phyloP scores from a whole-genome alignment of 2,329 filamentous ascomycete genomes.

The Neopestalotiopsis rosae region DNA sequence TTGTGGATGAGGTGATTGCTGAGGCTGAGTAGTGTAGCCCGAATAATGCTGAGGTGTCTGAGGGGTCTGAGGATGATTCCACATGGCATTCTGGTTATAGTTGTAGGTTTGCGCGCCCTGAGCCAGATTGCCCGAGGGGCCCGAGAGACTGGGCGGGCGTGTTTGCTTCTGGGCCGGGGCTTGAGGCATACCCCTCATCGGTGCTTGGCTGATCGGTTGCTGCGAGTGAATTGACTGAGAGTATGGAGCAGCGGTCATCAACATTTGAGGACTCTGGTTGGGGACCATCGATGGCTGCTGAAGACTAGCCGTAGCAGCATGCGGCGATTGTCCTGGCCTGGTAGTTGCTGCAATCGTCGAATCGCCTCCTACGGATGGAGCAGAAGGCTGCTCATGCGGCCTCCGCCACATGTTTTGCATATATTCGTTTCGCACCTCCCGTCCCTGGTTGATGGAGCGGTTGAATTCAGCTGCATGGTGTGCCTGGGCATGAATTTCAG shows the following conservation, averaged over 20 bases:
- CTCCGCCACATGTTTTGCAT: conserved; percentile 82
- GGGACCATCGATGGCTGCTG: conserved; percentile 53
- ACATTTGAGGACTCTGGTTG: conserved; percentile 69
- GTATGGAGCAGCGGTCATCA: conserved; percentile 71
- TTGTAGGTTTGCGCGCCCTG: conserved; percentile 63
- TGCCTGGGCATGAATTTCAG: conserved; percentile 85
- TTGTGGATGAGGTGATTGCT: conserved; percentile 55
- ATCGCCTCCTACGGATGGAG: conserved; percentile 48
- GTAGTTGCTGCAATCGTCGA: conserved; percentile 52
- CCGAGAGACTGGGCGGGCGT: conserved; percentile 66
- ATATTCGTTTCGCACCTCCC: conserved; percentile 79
- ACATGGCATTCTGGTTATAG: conserved; percentile 68
- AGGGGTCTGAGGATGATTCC: conserved; percentile 64
- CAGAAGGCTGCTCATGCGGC: conserved; percentile 76
- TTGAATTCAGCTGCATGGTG: conserved; percentile 91
- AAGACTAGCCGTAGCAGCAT: conserved; percentile 57
- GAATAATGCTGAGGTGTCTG: conserved; percentile 65
- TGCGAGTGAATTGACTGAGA: conserved; percentile 74
- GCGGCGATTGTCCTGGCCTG: conserved; percentile 63
- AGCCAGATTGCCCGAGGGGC: conserved; percentile 56
- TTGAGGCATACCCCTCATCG: conserved; percentile 72
- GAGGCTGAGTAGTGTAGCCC: conserved; percentile 58
- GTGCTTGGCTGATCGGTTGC: conserved; percentile 73
- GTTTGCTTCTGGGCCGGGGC: conserved; percentile 67
- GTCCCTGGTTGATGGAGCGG: conserved; percentile 80